A percentile compares a stretch with the other conserved stretches of the same genome.
These are phyloP conservation scores for Syncephalis plumigaleata DNA, from an alignment of 371 early-diverging fungal genomes.

Conservation along the genomic window DNA sequence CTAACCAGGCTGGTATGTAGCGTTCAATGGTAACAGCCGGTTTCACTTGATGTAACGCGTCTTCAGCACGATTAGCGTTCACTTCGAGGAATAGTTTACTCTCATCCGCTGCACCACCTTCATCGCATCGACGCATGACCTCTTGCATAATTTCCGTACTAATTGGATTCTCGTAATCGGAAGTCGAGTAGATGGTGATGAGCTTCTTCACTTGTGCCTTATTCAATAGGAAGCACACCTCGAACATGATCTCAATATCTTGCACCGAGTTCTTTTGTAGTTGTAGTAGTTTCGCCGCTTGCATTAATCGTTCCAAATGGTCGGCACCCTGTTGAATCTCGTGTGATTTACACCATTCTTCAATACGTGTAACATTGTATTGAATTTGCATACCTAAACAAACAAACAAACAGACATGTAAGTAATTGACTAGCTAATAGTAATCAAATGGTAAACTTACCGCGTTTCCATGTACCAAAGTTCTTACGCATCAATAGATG, in stretches of 20 bases:
- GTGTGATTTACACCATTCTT: slow-evolving; percentile 95
- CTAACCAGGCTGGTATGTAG: too few relatives aligned
- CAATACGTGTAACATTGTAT: slow-evolving; percentile 86
- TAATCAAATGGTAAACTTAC: slow-evolving; percentile 9
- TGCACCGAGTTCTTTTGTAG: slow-evolving; percentile 79
- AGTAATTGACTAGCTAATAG: slow-evolving; percentile 1
- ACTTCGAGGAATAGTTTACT: too few relatives aligned
- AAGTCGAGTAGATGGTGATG: slow-evolving; percentile 56
- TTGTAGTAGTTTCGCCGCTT: slow-evolving; percentile 88
- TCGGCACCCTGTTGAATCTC: slow-evolving; percentile 71
- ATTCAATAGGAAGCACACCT: slow-evolving; percentile 87
- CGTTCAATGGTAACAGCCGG: too few relatives aligned
- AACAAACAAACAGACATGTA: slow-evolving; percentile 13
- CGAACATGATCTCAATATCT: slow-evolving; percentile 88
- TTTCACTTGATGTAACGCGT: too few relatives aligned
- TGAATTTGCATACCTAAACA: slow-evolving; percentile 73
- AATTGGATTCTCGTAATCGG: slow-evolving; percentile 74
- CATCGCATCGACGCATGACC: slow-evolving; percentile 16
- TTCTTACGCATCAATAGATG: slow-evolving; percentile 77
- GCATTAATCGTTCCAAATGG: slow-evolving; percentile 81
- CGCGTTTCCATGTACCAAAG: slow-evolving; percentile 78
- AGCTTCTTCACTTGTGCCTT: slow-evolving; percentile 91
- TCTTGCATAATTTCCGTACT: slow-evolving; percentile 80
- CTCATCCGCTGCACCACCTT: too few relatives aligned
- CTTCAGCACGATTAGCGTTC: too few relatives aligned